These are phyloP conservation scores for Venturia effusa DNA, from an alignment of 2,329 filamentous ascomycete species.

Conservation along the genomic window DNA sequence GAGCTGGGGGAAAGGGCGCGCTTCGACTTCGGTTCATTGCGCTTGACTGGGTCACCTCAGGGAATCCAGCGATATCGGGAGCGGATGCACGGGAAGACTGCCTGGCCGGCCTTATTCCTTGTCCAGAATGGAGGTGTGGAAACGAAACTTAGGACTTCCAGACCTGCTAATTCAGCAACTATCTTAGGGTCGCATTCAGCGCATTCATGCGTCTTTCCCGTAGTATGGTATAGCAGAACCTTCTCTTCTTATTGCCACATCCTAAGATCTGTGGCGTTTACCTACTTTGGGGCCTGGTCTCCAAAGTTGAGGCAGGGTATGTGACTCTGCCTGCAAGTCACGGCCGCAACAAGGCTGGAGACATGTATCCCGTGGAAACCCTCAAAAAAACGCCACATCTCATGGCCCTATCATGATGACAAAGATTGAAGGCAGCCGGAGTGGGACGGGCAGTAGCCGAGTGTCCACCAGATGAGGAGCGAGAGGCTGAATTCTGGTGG, in stretches of 20 bases:
- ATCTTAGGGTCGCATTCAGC: background rate
- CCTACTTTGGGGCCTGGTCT: background rate
- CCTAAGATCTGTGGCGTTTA: background rate
- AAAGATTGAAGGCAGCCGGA: background rate
- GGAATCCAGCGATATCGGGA: background rate
- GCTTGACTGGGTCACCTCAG: background rate
- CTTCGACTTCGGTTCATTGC: background rate
- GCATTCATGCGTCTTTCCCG: background rate
- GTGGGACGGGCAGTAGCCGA: background rate
- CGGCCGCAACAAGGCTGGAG: background rate
- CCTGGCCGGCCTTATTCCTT: background rate
- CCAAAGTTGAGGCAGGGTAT: background rate
- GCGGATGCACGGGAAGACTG: background rate
- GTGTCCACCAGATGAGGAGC: background rate
- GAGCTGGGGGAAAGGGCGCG: background rate
- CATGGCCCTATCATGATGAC: background rate
- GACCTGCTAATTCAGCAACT: background rate
- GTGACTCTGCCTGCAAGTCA: background rate
- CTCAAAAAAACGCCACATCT: background rate
- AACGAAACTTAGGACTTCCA: background rate
- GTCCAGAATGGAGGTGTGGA: background rate
- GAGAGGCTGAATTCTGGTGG: background rate
- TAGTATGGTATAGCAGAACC: background rate
- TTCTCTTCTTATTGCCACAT: background rate
- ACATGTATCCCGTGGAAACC: background rate